These are phyloP conservation scores for Umbilicus rupestris DNA, from an alignment of 164 flowering plant species.

Conservation along the genomic window DNA sequence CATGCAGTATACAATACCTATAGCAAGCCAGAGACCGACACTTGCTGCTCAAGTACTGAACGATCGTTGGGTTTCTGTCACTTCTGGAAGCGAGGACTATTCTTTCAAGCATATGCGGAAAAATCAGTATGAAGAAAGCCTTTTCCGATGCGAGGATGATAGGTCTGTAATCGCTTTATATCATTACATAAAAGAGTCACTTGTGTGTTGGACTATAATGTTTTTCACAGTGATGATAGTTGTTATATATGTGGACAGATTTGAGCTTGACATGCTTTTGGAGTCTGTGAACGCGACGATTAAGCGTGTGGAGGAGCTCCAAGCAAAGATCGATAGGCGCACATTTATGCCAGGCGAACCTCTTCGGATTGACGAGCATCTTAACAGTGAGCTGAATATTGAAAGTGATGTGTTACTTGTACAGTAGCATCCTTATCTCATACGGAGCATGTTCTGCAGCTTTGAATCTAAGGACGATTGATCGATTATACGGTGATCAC, in stretches of 20 bases:
- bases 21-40: conserved; percentile 73
- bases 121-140: conserved; percentile 96
- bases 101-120: conserved; percentile 98
- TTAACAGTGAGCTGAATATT: not conserved
- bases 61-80: conserved; percentile 95
- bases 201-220: not conserved
- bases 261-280: conserved; percentile 92
- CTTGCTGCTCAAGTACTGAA: conserved; percentile 81
- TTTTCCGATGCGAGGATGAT: conserved; percentile 97
- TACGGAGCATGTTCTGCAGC: conserved; percentile 28
- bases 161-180: conserved; percentile 36
- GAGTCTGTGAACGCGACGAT: conserved; percentile 78
- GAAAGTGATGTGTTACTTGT: not conserved
- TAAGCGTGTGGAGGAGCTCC: conserved; percentile 77
- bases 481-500: conserved; percentile 93
- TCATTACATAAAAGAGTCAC: not conserved
- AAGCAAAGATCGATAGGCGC: conserved; percentile 52
- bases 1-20: conserved; percentile 75
- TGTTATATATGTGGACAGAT: conserved; percentile 35
- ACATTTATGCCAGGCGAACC: conserved; percentile 49
- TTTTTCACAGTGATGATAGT: conserved; percentile 7
- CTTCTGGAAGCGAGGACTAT: conserved; percentile 97
- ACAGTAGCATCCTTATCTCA: not conserved
- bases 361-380: not conserved
- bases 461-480: conserved; percentile 79